A percentile compares a stretch with the other conserved stretches of the same genome.
phyloP scores from a whole-genome alignment of 2,329 filamentous ascomycete genomes.

The Chrysoporthe puriensis region DNA sequence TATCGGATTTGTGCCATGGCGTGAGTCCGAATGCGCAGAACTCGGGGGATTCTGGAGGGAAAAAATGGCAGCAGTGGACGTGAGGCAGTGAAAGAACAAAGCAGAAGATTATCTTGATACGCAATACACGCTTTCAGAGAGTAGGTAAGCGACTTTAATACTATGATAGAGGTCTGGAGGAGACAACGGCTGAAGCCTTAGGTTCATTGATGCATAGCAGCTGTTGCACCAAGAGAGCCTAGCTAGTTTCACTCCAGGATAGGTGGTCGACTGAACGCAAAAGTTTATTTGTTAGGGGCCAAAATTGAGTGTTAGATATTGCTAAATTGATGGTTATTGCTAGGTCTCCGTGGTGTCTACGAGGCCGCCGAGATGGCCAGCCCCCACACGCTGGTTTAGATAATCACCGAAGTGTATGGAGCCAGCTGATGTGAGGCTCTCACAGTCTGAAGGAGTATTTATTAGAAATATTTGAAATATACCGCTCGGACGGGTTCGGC shows the following conservation, averaged over 20 bases:
- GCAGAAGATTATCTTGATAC: neutral
- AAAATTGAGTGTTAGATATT: neutral
- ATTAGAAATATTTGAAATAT: neutral
- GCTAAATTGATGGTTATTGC: neutral
- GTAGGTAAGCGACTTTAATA: neutral
- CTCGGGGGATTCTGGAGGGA: neutral
- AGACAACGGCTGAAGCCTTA: neutral
- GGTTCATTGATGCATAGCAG: neutral
- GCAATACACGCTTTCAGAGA: neutral
- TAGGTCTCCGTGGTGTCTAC: neutral
- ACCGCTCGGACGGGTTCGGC: no score
- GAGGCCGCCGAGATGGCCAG: neutral
- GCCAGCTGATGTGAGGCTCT: neutral
- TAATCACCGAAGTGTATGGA: neutral
- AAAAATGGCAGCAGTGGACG: no score
- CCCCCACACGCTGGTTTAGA: neutral
- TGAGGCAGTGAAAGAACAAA: neutral
- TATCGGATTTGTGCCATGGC: no score
- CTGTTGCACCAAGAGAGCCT: neutral
- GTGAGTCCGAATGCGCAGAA: no score
- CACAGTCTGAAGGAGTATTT: neutral
- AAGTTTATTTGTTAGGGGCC: neutral
- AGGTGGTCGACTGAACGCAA: neutral
- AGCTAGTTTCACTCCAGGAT: neutral
- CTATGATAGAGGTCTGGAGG: neutral